These are phyloP conservation scores for Alternaria postmessia DNA, from an alignment of 2,329 filamentous ascomycete species.

Conservation along the genomic window DNA sequence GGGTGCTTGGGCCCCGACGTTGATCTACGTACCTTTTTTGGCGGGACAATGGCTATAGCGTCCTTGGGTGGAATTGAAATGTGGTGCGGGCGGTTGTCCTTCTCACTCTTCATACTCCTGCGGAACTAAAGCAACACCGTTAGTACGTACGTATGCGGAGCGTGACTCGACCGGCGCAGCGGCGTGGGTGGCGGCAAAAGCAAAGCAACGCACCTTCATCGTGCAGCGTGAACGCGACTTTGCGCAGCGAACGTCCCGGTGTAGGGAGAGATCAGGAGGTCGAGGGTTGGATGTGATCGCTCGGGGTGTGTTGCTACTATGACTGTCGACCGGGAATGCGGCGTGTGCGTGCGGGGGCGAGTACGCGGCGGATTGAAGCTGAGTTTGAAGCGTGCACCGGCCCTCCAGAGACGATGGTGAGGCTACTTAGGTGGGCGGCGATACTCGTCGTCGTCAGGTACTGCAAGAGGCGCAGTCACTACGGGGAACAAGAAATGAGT, in stretches of 20 bases:
- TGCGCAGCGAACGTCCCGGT: constrained; percentile 16
- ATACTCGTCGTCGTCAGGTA: constrained; percentile 14
- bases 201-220: constrained; percentile 30
- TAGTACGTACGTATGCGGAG: constrained; percentile 36
- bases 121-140: constrained; percentile 63
- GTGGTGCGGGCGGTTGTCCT: constrained; percentile 74
- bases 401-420: constrained; percentile 6
- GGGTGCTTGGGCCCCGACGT: constrained; percentile 1
- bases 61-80: constrained; percentile 84
- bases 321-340: constrained; percentile 16
- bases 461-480: constrained; percentile 12
- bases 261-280: constrained; percentile 17
- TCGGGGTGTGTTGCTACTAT: constrained; percentile 2
- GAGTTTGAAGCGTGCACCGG: constrained; percentile 6
- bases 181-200: constrained; percentile 13
- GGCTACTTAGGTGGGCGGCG: constrained; percentile 6
- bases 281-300: constrained; percentile 1
- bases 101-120: constrained; percentile 90
- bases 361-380: constrained; percentile 12
- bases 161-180: constrained; percentile 28
- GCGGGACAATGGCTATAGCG: constrained; percentile 85
- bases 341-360: constrained; percentile 19
- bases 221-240: constrained; percentile 23
- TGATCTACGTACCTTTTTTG: constrained; percentile 76
- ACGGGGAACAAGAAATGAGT: constrained; percentile 15